Percentiles rank a stretch among this genome's conserved stretches.
Conservation (phyloP, 169 alveolate genomes). For the Cyclospora cayetanensis region DNA sequence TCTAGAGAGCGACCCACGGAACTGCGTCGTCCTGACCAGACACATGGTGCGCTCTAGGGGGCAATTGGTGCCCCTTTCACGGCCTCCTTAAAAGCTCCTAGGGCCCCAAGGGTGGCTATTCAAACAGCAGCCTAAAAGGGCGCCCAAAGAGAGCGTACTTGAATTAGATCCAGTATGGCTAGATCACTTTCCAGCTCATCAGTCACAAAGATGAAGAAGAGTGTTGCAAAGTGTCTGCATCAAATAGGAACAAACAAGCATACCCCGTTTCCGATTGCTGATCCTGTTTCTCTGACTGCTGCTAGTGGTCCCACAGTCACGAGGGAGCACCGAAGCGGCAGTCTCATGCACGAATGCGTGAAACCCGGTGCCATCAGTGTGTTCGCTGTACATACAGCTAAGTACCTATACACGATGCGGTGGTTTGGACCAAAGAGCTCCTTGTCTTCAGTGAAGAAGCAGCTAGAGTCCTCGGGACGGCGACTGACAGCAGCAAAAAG, state of each 20-base stretch:
- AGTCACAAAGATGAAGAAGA: constrained; percentile 87
- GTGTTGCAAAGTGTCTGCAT: constrained; percentile 90
- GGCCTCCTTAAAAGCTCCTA: too few relatives aligned
- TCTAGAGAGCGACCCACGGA: too few relatives aligned
- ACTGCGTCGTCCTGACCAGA: too few relatives aligned
- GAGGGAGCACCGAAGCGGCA: background rate
- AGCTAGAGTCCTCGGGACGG: constrained; percentile 81
- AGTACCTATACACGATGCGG: constrained; percentile 85
- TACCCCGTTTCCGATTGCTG: background rate
- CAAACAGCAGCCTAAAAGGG: background rate
- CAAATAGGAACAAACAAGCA: background rate
- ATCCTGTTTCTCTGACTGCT: background rate
- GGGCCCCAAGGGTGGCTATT: too few relatives aligned
- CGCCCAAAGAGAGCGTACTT: constrained; percentile 65
- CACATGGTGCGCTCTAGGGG: too few relatives aligned
- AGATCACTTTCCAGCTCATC: constrained; percentile 92
- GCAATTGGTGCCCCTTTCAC: too few relatives aligned
- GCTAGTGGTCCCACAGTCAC: background rate
- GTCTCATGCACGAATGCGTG: background rate
- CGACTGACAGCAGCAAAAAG: constrained; percentile 78
- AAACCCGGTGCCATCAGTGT: background rate
- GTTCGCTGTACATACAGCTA: background rate
- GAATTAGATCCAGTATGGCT: constrained; percentile 89
- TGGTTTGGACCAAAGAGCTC: constrained; percentile 75
- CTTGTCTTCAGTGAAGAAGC: constrained; percentile 86